Base-by-base conservation (phyloP, 331 rosid genomes). In the Acacia pycnantha region DNA sequence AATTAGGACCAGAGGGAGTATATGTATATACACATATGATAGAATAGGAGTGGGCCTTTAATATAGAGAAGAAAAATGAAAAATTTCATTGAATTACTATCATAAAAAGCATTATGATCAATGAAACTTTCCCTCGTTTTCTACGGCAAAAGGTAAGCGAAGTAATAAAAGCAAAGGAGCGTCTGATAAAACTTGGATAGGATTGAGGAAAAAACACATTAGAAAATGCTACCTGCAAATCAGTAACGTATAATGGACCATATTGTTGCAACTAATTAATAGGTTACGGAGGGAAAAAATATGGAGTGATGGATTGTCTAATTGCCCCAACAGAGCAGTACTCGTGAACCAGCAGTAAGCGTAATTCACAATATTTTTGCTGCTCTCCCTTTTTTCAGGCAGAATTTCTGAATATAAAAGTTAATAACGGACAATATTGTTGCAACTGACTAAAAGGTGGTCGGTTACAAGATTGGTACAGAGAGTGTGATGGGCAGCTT, bases 331-430 rank as follows among this genome's bases (percentile, higher is more conserved):
- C 8, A n/a, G 71, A 77, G 35, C 43, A 16, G 29, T 26, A 40
- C 86, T 78, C 84, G 85, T 81, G 89, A 81, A 29, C 79, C 71
- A 12, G 43, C 71, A 12, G 43, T 61, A 62, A 46, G 35, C 62
- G 74, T 75, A 65, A 31, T 26, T 24, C 76, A 64, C 67, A 50
- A 65, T 64, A 18, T 11, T 5, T 33, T 62, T 51, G 59, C 22
- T 31, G 40, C 35, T 50, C 13, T 26, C 21, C 4, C 26, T 8
- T 16, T 3, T 76, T 41, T 8, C 54, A 15, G 11, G 19, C 59
- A 18, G 70, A 54, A 64, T 65, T 37, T 27, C 58, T 21, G 16
- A 47, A 35, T 5, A 50, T 43, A n/a, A 61, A 24, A 26, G 29
- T 26, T 9, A 43, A 33, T 29, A 61, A 53, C 21, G 11, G 26